Evolutionary conservation across 805 yeast genomes (phyloP).

Genomic region (Komagataella pseudopastoris): DNA sequence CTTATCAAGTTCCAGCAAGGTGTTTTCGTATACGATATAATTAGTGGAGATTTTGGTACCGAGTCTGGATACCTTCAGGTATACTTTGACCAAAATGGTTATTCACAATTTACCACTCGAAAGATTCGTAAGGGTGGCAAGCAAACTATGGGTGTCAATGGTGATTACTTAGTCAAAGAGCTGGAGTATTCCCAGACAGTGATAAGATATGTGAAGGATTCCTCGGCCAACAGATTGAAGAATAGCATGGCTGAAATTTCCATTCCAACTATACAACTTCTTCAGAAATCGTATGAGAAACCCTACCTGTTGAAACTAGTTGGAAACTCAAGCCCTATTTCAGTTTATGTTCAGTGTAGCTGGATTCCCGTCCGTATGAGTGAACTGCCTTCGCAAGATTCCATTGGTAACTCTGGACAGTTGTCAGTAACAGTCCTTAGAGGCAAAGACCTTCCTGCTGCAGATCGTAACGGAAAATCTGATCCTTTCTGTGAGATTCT

Average conservation of each 20-base stretch:
- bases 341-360: constrained; percentile 42
- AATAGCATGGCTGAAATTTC: constrained; percentile 48
- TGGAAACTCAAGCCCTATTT: constrained; percentile 27
- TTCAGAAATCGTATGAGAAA: constrained; percentile 49
- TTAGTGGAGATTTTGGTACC: constrained; percentile 41
- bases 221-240: constrained; percentile 37
- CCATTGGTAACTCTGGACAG: constrained; percentile 55
- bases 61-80: constrained; percentile 58
- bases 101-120: constrained; percentile 46
- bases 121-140: constrained; percentile 27
- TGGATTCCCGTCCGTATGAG: constrained; percentile 66
- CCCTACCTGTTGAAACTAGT: constrained; percentile 41
- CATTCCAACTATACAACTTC: constrained; percentile 51
- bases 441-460: constrained; percentile 46
- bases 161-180: constrained; percentile 69
- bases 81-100: constrained; percentile 65
- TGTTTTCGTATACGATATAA: constrained; percentile 54
- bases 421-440: constrained; percentile 41
- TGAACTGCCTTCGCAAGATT: constrained; percentile 41
- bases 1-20: constrained; percentile 56
- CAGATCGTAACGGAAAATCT: constrained; percentile 86
- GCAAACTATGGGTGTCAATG: constrained; percentile 28
- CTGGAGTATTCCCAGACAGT: constrained; percentile 57
- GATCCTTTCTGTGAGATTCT: constrained; percentile 78
- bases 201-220: constrained; percentile 47